Percentiles rank a stretch among this genome's conserved stretches.
These are phyloP conservation scores for Phytophthora crassamura DNA, from an alignment of 352 stramenopile genomes.

Conservation along the genomic window DNA sequence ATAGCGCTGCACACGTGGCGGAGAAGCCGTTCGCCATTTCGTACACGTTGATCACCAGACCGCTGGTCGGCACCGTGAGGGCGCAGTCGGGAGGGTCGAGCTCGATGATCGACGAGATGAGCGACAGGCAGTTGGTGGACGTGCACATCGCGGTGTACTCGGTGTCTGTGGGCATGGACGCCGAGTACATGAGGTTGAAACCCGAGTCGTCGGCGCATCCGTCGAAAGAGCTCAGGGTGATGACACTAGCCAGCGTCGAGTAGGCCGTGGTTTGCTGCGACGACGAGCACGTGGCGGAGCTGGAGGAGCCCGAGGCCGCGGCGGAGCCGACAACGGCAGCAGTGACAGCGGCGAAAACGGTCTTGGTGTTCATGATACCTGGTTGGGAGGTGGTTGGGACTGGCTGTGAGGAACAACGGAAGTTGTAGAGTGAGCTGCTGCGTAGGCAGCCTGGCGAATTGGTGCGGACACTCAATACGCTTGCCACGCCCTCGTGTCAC, in stretches of 20 bases:
- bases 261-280: constrained; percentile 4
- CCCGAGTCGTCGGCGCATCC: constrained; percentile 7
- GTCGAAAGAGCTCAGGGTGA: neutral
- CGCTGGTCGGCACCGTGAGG: constrained; percentile 11
- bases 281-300: neutral
- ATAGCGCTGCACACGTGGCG: constrained; percentile 5
- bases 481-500: neutral
- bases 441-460: too few relatives aligned
- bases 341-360: neutral
- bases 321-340: constrained; percentile 1
- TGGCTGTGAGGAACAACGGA: neutral
- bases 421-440: constrained; percentile 6
- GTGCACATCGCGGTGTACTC: constrained; percentile 15
- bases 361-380: constrained; percentile 12
- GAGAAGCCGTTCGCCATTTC: constrained; percentile 11
- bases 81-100: constrained; percentile 17
- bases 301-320: constrained; percentile 1
- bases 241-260: constrained; percentile 5
- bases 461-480: neutral
- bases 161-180: constrained; percentile 5
- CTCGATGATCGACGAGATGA: constrained; percentile 1
- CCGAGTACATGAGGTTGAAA: constrained; percentile 11
- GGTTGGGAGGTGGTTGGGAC: constrained; percentile 1
- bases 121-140: constrained; percentile 1
- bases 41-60: constrained; percentile 18